Evolutionary conservation across 768 basidiomycete genomes (phyloP).

Genomic region (Holtermannia corniformis): DNA sequence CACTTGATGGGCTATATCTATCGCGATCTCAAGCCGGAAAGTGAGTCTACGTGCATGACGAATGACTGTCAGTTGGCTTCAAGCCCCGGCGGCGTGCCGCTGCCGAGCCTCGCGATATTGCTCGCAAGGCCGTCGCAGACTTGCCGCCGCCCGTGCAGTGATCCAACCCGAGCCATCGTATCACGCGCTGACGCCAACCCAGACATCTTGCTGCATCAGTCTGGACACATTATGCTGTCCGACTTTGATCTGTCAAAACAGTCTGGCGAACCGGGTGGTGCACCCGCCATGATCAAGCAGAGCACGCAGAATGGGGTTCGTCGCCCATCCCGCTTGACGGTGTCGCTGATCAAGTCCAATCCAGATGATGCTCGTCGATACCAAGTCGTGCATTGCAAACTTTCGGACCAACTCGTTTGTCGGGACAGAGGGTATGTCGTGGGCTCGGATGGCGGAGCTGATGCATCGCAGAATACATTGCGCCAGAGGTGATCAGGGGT

Average conservation of each 20-base stretch:
- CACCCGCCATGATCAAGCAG: constrained; percentile 76
- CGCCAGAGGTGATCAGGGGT: constrained; percentile 94
- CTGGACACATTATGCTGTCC: constrained; percentile 98
- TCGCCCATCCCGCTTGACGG: constrained; percentile 9
- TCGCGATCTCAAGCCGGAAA: constrained; percentile 97
- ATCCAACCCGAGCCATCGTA: too few species aligned
- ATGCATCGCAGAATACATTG: constrained; percentile 75
- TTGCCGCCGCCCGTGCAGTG: too few species aligned
- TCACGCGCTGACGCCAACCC: constrained; percentile 4
- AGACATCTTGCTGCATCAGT: constrained; percentile 97
- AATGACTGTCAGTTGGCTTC: neutral
- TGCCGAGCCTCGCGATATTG: neutral
- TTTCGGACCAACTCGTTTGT: constrained; percentile 99
- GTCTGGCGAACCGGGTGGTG: constrained; percentile 70
- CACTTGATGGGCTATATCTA: constrained; percentile 99
- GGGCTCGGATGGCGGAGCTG: constrained; percentile 15
- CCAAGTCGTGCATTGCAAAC: constrained; percentile 91
- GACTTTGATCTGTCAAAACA: constrained; percentile 99
- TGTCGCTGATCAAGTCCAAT: constrained; percentile 7
- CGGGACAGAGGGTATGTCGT: constrained; percentile 78
- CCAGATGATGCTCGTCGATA: constrained; percentile 87
- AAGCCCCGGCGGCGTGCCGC: neutral
- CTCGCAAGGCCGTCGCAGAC: too few species aligned
- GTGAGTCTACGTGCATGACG: too few species aligned
- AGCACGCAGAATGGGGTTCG: constrained; percentile 81